phyloP scores from a whole-genome alignment of 331 rosid species.

The Stylosanthes scabra region DNA sequence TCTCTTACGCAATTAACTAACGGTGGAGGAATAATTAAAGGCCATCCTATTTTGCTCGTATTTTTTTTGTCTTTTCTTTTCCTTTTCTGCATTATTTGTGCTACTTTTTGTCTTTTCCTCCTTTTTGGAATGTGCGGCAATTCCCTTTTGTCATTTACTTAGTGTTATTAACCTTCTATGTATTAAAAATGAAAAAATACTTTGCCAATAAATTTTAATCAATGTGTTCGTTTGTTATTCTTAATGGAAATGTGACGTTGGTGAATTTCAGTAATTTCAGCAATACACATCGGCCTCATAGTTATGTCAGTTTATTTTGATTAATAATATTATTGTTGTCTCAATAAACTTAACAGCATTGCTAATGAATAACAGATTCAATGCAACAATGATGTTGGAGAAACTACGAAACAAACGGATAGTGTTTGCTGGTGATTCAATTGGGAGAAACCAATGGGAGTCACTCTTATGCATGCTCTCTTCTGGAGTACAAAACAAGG shows the following conservation, averaged over 20 bases:
- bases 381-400: conserved; percentile 76
- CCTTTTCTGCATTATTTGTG: conserved; percentile 23
- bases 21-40: neutral
- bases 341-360: conserved; percentile 7
- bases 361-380: conserved; percentile 48
- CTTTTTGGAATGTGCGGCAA: conserved; percentile 3
- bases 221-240: neutral
- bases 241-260: neutral
- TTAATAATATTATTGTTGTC: conserved; percentile 8
- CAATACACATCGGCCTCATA: neutral
- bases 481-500: conserved; percentile 63
- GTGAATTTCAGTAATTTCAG: conserved; percentile 5
- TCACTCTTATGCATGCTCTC: conserved; percentile 88
- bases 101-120: conserved; percentile 14
- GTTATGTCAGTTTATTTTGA: conserved; percentile 12
- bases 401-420: conserved; percentile 66
- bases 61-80: conserved; percentile 34
- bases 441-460: conserved; percentile 95
- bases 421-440: conserved; percentile 88
- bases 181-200: too few species aligned
- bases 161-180: too few species aligned
- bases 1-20: neutral
- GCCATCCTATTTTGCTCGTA: neutral
- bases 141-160: neutral
- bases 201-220: too few species aligned